Conservation (phyloP, 73 alveolate genomes). For the Paraurostyla sp. region DNA sequence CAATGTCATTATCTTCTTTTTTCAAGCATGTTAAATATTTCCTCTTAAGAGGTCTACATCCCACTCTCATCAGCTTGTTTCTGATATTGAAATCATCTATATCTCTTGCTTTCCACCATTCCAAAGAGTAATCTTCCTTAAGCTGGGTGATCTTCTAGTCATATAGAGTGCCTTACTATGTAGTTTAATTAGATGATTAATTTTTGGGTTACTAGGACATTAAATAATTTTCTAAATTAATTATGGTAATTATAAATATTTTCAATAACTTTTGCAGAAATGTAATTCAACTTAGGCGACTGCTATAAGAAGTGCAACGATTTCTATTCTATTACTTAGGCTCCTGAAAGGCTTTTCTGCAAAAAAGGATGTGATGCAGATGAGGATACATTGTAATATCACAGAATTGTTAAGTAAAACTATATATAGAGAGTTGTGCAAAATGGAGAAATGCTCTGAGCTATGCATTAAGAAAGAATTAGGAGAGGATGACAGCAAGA, state of each 20-base stretch:
- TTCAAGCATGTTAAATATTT: constrained; percentile 52
- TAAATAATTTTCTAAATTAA: too few relatives aligned
- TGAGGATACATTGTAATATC: constrained; percentile 73
- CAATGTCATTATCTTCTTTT: neutral
- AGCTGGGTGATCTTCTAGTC: constrained; percentile 41
- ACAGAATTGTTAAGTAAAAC: neutral
- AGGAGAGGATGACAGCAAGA: constrained; percentile 81
- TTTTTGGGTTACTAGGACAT: too few relatives aligned
- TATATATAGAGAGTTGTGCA: constrained; percentile 63
- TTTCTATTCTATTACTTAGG: constrained; percentile 56
- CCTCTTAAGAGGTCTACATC: constrained; percentile 71
- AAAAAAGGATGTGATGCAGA: constrained; percentile 89
- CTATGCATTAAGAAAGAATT: constrained; percentile 80
- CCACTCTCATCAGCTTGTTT: constrained; percentile 67
- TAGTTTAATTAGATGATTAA: too few relatives aligned
- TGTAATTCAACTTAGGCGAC: neutral
- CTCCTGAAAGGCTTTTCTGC: constrained; percentile 83
- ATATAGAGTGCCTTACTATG: too few relatives aligned
- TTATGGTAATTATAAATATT: too few relatives aligned
- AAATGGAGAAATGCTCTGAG: constrained; percentile 78
- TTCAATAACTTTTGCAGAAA: too few relatives aligned
- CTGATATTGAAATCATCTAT: constrained; percentile 59
- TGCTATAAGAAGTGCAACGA: constrained; percentile 80
- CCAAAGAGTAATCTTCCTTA: constrained; percentile 43
- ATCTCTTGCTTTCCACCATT: constrained; percentile 73